Evolutionary conservation across 2,329 filamentous ascomycete genomes (phyloP).

Genomic region (Purpureocillium takamizusanense): DNA sequence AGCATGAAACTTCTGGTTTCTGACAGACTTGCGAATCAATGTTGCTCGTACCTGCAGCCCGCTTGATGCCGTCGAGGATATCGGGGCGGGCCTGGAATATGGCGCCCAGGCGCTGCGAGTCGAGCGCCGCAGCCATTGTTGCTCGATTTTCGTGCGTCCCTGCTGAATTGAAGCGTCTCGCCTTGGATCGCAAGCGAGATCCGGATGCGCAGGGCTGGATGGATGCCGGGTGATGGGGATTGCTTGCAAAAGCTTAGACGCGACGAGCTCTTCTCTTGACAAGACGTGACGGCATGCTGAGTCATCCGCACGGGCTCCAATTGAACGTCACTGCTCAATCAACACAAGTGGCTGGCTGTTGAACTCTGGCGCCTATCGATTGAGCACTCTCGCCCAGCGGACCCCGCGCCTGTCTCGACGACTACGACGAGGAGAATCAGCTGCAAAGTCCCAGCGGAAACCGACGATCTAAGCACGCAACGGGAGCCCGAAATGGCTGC

Average conservation of each 20-base stretch:
- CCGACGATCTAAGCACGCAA: no score
- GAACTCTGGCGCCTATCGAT: no score
- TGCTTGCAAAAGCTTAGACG: not conserved
- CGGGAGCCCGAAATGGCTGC: conserved; percentile 13
- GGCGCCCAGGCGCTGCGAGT: conserved; percentile 37
- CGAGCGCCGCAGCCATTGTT: conserved; percentile 35
- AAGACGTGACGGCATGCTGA: conserved; percentile 3
- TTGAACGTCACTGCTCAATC: conserved; percentile 3
- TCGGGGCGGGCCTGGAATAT: conserved; percentile 49
- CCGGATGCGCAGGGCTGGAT: no score
- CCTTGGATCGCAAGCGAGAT: not conserved
- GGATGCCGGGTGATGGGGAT: no score
- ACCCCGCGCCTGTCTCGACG: no score
- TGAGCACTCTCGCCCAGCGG: no score
- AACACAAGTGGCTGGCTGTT: no score
- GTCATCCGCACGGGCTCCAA: not conserved
- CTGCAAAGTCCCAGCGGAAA: not conserved
- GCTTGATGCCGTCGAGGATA: conserved; percentile 42
- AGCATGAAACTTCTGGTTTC: not conserved
- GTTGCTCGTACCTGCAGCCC: conserved; percentile 37
- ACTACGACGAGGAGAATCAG: not conserved
- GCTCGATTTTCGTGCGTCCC: not conserved
- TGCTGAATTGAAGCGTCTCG: not conserved
- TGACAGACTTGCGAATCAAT: not conserved
- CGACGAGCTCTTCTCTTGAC: not conserved